Evolutionary conservation across 495 filamentous ascomycete genomes (phyloP), one percentile per base, ranked within the genome.

Genomic region (Talaromyces thailandensis): DNA sequence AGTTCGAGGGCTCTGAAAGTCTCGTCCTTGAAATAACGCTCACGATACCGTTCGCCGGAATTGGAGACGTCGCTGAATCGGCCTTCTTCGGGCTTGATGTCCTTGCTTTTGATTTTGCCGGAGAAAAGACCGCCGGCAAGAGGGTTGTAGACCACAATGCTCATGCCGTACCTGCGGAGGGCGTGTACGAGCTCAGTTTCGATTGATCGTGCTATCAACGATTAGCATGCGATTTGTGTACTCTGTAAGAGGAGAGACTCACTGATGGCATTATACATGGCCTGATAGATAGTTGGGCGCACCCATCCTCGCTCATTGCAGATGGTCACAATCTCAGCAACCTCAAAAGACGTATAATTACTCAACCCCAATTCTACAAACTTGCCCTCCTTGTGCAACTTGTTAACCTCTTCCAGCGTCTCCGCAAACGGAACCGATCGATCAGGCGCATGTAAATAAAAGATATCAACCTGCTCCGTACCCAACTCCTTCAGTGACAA

Each of bases 281-380:
- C 85, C 64, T 88, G 84, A 68, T 83, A 88, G n/a, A 85, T 85
- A 12, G 76, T 79, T 0, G 84, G 84, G 35, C 81, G 81, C 60
- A 85, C 78, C 81, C 82, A 89, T n/a, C 85, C 85, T 64, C 88
- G 85, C 75, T 89, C 84, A 65, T 87, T 86, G 76, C 90, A 94
- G n/a, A 86, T 84, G 61, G 91, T 82, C 4, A 88, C 90, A 23
- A 96, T 80, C 79, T 97, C 93, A 3, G 93, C 93, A 9, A 97
- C 91, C 73, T 97, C 92, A 68, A 89, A 96, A 7, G 92, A 85
- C 3, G 92, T 90, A 68, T 85, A 96, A 73, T 96, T 97, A 60
- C 83, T 87, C 65, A 97, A 71, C 23, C 91, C 92, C 26, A 97
- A 76, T 60, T 84, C 79, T 18, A 90, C 85, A 69, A 97, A 96